Evolutionary conservation across 169 alveolate genomes (phyloP), one percentile per base, ranked within the genome.

Genomic region (Toxoplasma gondii): DNA sequence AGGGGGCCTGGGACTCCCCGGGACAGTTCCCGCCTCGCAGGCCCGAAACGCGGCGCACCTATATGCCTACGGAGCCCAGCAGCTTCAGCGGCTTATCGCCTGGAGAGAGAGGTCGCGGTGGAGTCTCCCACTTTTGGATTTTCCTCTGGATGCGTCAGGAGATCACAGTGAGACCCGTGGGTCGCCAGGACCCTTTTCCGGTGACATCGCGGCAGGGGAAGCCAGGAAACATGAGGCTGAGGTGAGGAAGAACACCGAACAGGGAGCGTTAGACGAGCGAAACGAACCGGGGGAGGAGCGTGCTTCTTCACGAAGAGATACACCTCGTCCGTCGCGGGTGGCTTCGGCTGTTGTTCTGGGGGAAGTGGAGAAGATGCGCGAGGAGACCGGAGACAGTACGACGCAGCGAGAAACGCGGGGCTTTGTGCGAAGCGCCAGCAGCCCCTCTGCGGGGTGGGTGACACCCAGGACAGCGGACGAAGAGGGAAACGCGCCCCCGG

Each of bases 21-120:
- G 78, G 54, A 82, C 87, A 41, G 93, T 38, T 12, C 91, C 94
- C 1, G 34, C 91, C 10, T 58, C 86, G 41, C 91, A 49, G 38
- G 94, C 94, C 4, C 86, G 87, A n/a, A 81, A 69, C 49, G 94
- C 94, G 31, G 94, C 91, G 39, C 41, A 70, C 38, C 91, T 91
- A 34, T 91, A 81, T 43, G 82, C 91, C 12, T 81, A 78, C 43
- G 94, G 34, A 12, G 83, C 94, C 44, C 94, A 91, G 91, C 94
- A 80, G 84, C 84, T 91, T 67, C 91, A 24, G 91, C 94, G 94
- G 31, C 91, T 91, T 31, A 64, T 87, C n/a, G 69, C 64, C 24
- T 87, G 86, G 83, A 39, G 69, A 49, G 80, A 53, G 31, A 34
- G 74, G 9, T 45, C 19, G 22, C 38, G 49, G 67, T 91, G 94